phyloP scores from a whole-genome alignment of 2,329 filamentous ascomycete species.

The Verticillium nubilum region DNA sequence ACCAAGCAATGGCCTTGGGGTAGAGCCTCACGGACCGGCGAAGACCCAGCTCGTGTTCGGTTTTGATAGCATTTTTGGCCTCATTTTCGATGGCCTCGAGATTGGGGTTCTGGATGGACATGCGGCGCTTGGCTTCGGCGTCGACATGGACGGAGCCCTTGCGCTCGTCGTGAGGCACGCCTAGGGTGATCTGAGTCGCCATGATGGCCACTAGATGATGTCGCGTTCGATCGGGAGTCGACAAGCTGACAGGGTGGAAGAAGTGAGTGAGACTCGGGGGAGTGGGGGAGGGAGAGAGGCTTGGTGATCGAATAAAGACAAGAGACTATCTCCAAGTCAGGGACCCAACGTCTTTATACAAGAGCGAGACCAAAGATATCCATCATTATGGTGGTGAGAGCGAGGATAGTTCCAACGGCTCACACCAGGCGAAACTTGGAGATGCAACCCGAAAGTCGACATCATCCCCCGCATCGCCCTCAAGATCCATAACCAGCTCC shows the following conservation, averaged over 20 bases:
- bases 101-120: not conserved
- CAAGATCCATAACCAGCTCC: not conserved
- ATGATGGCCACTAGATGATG: not conserved
- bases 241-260: not conserved
- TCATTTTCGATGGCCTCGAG: constrained; percentile 10
- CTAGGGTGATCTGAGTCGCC: not conserved
- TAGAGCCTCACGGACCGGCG: constrained; percentile 34
- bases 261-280: not conserved
- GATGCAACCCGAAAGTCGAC: not conserved
- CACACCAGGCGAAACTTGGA: not conserved
- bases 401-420: not conserved
- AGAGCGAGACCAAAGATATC: not conserved
- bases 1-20: constrained; percentile 36
- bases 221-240: not conserved
- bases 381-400: not conserved
- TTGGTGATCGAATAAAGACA: not conserved
- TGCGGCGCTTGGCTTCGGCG: constrained; percentile 2
- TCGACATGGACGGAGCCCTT: constrained; percentile 1
- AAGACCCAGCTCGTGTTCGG: constrained; percentile 30
- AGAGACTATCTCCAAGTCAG: not conserved
- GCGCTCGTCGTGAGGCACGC: not conserved
- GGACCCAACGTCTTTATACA: not conserved
- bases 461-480: not conserved
- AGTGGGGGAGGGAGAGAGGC: not conserved
- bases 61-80: constrained; percentile 31